Evolutionary conservation across 2,329 filamentous ascomycete species (phyloP), one percentile per base, ranked within the genome.

Genomic region (Beauveria medogensis): DNA sequence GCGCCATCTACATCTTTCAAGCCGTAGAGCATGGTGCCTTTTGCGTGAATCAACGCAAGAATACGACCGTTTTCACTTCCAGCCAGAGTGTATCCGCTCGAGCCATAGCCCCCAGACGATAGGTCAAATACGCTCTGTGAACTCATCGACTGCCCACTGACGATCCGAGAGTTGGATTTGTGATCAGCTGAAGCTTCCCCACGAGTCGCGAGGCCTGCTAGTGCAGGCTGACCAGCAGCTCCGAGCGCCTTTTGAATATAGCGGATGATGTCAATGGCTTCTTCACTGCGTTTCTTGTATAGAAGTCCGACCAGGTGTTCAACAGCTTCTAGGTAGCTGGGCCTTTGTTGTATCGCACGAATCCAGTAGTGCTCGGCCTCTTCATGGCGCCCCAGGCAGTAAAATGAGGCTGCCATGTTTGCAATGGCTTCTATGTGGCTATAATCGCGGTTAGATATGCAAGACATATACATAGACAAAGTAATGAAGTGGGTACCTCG

Each of bases 1-100:
- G 94, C 94, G 46, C 82, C 84, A 44, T 82, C 79, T 65, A 94
- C 89, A 65, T 97, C 88, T 51, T 93, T 93, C 34, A 95, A 77
- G 28, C 90, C 86, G 74, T 99, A 99, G 2, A 97, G 80, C 88
- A 97, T 95, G 64, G 97, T 97, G n/a, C 93, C 94, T 73, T 97
- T 99, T 22, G 93, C 92, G 74, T 99, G 94, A 46, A 97, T 86
- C 18, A 99, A 81, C n/a, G 92, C 90, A 50, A 99, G 82, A 69
- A 99, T 91, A 63, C 94, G 85, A 9, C 93, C 94, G 70, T 97
- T 97, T 66, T 99, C 94, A 48, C 83, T 85, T 2, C 88, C 92
- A 5, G 92, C 83, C 48, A 99, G 87, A 16, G 86, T 83, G 72
- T 96, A 97, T 18, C 92, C 92, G 72, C 90, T 94, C 4, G 87